Base-by-base conservation (phyloP, 306 rosid species). In the Arachis stenosperma region DNA sequence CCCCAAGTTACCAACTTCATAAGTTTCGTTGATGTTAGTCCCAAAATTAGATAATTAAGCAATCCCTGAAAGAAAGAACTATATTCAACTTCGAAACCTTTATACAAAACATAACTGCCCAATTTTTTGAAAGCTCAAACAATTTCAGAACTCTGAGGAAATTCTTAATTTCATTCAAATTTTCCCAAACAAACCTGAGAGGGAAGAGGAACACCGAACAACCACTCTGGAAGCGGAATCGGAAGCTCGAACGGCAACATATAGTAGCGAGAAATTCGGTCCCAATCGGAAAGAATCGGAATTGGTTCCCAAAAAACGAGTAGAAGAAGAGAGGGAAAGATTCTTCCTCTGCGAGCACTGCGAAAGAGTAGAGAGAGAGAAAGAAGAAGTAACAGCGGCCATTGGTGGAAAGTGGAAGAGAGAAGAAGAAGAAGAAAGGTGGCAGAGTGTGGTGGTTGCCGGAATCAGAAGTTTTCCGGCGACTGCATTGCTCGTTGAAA, bases 311-410 rank as follows among this genome's bases (percentile, higher is more conserved):
- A 82, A 67, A 7, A 78, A 73, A 62, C 96, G 84, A 69, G 91
- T 2, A 4, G 92, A 77, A 8, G 89, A 77, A 9, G 89, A 58
- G 30, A 78, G 37, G 6, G 56, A 30, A 17, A 67, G 62, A 4
- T 33, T 33, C 42, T 83, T 88, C 67, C 85, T 81, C 9, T 88
- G 89, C 13, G 92, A 86, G 57, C 81, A 87, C 6, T 88, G 96
- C 33, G 73, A 73, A n/a, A 87, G 78, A 2, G 91, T 84, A 4
- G 92, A 90, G 75, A 95, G 81, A 36, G 95, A 83, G 57, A 88
- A 71, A 47, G 97, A 76, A 59, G 92, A 87, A 81, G 85, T 84
- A 53, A 91, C 81, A 7, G 97, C 80, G 12, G 98, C 96, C 99
- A 95, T 91, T 65, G 33, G 7, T 48, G 69, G 63, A 40, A 52